Conservation (phyloP, 2,329 filamentous ascomycete species). For the Pestalotiopsis sp. region DNA sequence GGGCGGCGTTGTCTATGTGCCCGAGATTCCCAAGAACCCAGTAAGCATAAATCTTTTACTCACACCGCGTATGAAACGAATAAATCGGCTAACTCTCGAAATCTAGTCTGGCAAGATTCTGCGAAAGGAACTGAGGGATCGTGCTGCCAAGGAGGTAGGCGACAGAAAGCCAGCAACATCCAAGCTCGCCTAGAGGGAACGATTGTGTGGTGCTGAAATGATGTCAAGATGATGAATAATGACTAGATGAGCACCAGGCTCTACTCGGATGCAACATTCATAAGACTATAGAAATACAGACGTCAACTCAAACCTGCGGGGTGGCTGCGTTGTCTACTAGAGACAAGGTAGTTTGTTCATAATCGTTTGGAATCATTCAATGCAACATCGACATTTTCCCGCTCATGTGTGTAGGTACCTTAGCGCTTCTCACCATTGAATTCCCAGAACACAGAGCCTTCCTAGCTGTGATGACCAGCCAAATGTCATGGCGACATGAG, state of each 20-base stretch:
- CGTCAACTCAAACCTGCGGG: neutral
- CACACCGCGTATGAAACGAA: neutral
- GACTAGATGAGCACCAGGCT: neutral
- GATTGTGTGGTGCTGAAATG: too few relatives aligned
- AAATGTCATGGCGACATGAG: constrained; percentile 57
- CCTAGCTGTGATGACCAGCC: constrained; percentile 49
- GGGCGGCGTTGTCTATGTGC: constrained; percentile 70
- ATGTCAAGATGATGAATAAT: neutral
- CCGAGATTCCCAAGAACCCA: constrained; percentile 71
- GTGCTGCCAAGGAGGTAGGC: constrained; percentile 55
- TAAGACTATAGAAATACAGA: neutral
- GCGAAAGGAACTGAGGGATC: constrained; percentile 60
- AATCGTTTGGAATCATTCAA: too few relatives aligned
- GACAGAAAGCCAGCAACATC: constrained; percentile 34
- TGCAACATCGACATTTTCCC: too few relatives aligned
- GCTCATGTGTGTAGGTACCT: too few relatives aligned
- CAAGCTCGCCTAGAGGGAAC: constrained; percentile 3
- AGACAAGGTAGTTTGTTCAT: too few relatives aligned
- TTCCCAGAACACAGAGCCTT: constrained; percentile 43
- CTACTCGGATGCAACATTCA: neutral
- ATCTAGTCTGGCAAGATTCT: constrained; percentile 67
- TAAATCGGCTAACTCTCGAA: constrained; percentile 21
- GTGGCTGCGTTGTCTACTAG: too few relatives aligned
- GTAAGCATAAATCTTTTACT: constrained; percentile 39
- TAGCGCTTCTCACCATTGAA: constrained; percentile 38